Evolutionary conservation across 805 yeast genomes (phyloP), one percentile per base, ranked within the genome.

Genomic region (Ogataea siamensis): DNA sequence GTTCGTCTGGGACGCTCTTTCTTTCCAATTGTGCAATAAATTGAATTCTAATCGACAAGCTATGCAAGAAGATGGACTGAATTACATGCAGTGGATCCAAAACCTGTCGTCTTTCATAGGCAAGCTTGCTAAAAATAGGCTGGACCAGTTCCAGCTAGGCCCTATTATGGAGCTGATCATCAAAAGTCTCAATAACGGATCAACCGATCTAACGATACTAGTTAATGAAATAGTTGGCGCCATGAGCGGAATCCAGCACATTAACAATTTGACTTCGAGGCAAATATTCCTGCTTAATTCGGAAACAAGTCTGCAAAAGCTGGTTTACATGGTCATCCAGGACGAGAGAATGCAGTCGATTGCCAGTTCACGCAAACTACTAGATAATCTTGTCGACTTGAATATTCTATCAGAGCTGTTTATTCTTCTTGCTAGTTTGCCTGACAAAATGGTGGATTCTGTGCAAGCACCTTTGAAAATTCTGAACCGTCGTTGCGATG

Each of bases 1-100:
- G 5, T 81, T 83, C 51, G 87, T 88, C 0, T 87, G 95, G 88
- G 98, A 91, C 58, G 84, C 79, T 2, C 60, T 91, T 20, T 81
- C 89, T 4, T 79, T 77, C 51, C 87, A 83, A 1, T 61, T 89
- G 3, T 65, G 89, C 53, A 72, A 77, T 53, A 75, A 93, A 47
- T 66, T 91, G 15, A 77, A 89, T 1, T 60, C 78, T 0, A 82
- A 80, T n/a, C 70, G 95, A 58, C 62, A 74, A 1, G 71, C 80
- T 15, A 66, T 80, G 21, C 95, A 87, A 58, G 67, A 60, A 2
- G 89, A 88, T 62, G 97, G 97, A 7, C 63, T 91, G 39, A 78
- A 79, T 50, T 89, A 85, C 40, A 68, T 83, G 17, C 80, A 75
- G 49, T 91, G 98, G 98, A 71, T 88, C 22, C 93, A 83, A 50